These are phyloP conservation scores for Pichia sp. DNA, from an alignment of 1,139 yeast species.

Conservation along the genomic window DNA sequence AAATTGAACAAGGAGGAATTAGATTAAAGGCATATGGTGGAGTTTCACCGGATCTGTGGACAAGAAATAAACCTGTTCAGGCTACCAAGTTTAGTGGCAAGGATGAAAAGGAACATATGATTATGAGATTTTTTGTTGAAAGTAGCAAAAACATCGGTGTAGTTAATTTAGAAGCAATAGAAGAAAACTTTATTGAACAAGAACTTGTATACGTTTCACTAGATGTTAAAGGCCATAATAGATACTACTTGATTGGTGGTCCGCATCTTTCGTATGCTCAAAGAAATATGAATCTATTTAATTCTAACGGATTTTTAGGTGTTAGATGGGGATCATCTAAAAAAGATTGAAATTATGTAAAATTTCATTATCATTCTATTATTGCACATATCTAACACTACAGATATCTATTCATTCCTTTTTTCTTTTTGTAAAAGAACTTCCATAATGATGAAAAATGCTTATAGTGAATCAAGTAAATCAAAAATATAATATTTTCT, in stretches of 20 bases:
- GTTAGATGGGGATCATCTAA: constrained; percentile 75
- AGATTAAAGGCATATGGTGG: constrained; percentile 84
- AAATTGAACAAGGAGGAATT: constrained; percentile 26
- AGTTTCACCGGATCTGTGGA: constrained; percentile 65
- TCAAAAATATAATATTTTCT: too few relatives aligned
- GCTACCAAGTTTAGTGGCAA: constrained; percentile 39
- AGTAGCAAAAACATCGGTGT: constrained; percentile 54
- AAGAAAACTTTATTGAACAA: constrained; percentile 57
- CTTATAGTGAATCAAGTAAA: too few relatives aligned
- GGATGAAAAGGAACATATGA: constrained; percentile 72
- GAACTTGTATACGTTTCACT: constrained; percentile 69
- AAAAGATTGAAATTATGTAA: constrained; percentile 34
- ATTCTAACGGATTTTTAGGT: constrained; percentile 56
- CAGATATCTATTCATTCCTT: too few relatives aligned
- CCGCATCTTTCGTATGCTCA: constrained; percentile 20
- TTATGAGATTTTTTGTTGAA: constrained; percentile 84
- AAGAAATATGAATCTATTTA: constrained; percentile 20
- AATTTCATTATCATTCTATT: too few relatives aligned
- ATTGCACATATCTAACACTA: too few relatives aligned
- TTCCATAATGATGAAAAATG: too few relatives aligned
- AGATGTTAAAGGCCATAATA: constrained; percentile 65
- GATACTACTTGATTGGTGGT: constrained; percentile 61
- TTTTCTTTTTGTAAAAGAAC: too few relatives aligned
- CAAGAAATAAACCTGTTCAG: constrained; percentile 73
- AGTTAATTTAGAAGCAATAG: constrained; percentile 74